Base-by-base conservation (phyloP, 1,139 yeast species). In the Magnusiomyces paraingens region DNA sequence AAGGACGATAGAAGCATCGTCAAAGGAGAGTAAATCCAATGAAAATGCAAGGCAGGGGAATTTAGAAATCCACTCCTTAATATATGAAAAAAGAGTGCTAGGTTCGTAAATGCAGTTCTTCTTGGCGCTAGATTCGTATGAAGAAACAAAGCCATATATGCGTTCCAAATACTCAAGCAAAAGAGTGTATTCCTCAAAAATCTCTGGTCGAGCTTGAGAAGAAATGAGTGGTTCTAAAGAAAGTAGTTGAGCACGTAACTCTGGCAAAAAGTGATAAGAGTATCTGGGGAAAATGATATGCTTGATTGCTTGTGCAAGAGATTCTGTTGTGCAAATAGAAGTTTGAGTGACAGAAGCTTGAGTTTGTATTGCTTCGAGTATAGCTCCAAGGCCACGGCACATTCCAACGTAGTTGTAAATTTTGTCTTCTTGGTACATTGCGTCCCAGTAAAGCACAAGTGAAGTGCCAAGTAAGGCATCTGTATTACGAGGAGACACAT, bases 231-330 rank as follows among this genome's bases (percentile, higher is more conserved):
- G 49, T 12, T 60, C 59, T 15, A 66, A 53, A n/a, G 57, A 50
- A 10, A 54, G 52, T 17, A 68, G 56, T 57, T 65, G 61, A 22
- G 47, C 48, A 15, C 59, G 57, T 29, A 65, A 61, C 56, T 73
- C 77, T 4, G 47, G 52, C 50, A 73, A 62, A 52, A 72, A 71
- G 2, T 61, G 54, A 1, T 68, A 60, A 49, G 66, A 66, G 58
- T 72, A 73, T 1, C 70, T 64, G 0, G 76, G 77, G 52, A 69
- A 60, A 52, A 70, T 67, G 17, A 73, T 66, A 11, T 70, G 61
- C 39, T 72, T 62, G 52, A 66, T 64, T 29, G 65, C 62, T 53
- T 67, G 69, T 50, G 65, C 59, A 8, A 65, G 57, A 8, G 69
- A 64, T 40, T 66, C 66, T 6, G 63, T 58, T 64, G 64, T 62